These are phyloP conservation scores for Alternaria ethzedia DNA, from an alignment of 2,329 filamentous ascomycete species.

Conservation along the genomic window DNA sequence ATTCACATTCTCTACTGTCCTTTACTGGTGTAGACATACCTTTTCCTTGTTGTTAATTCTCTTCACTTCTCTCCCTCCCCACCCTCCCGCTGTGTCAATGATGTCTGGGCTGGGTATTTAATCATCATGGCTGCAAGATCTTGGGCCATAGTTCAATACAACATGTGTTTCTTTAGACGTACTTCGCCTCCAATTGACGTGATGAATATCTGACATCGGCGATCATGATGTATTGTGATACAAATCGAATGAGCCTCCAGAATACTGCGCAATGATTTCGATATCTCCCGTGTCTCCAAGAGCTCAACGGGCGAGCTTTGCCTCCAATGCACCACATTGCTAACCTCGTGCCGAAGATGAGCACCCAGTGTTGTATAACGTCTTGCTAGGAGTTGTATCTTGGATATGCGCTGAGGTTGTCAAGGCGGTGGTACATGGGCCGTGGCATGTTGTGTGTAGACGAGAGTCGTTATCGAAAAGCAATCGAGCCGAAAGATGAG, in stretches of 20 bases:
- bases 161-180: neutral
- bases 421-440: neutral
- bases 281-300: neutral
- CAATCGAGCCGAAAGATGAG: neutral
- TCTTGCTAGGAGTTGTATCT: neutral
- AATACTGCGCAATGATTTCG: neutral
- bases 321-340: neutral
- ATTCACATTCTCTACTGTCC: slow-evolving; percentile 4
- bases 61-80: neutral
- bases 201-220: neutral
- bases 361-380: neutral
- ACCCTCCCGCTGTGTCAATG: neutral
- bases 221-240: neutral
- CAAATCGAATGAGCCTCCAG: neutral
- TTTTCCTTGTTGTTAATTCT: neutral
- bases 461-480: neutral
- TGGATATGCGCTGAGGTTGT: neutral
- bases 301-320: neutral
- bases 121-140: neutral
- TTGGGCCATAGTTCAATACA: neutral
- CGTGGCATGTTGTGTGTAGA: neutral
- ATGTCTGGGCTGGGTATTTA: neutral
- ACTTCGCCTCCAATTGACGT: neutral
- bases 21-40: neutral
- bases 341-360: neutral